A percentile compares a stretch with the other conserved stretches of the same genome.
Evolutionary conservation across 2,329 filamentous ascomycete species (phyloP).

Genomic region (Stemphylium lycopersici): DNA sequence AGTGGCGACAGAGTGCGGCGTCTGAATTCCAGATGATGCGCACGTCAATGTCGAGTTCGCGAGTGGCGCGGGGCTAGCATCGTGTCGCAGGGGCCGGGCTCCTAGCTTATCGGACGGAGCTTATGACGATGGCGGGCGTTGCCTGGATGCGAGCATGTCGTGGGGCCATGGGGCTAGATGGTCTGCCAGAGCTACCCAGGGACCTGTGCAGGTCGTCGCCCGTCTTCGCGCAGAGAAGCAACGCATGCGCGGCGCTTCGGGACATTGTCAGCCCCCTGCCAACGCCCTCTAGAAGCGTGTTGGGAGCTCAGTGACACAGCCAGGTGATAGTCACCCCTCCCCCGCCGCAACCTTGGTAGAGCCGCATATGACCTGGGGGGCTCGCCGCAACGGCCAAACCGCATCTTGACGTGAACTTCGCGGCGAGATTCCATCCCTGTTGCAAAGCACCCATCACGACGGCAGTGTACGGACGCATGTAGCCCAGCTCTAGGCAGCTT

Average conservation of each 20-base stretch:
- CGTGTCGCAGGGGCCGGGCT: too few relatives aligned
- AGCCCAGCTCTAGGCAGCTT: constrained; percentile 19
- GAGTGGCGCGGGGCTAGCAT: constrained; percentile 11
- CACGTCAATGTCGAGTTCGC: constrained; percentile 1
- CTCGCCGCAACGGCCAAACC: background rate
- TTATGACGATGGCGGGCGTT: too few relatives aligned
- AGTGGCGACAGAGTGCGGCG: background rate
- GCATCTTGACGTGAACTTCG: background rate
- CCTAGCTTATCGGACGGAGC: background rate
- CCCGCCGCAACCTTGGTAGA: constrained; percentile 10
- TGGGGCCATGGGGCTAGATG: background rate
- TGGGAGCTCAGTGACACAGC: constrained; percentile 6
- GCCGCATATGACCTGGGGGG: constrained; percentile 15
- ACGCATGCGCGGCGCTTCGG: background rate
- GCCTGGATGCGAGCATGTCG: background rate
- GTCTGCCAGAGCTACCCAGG: too few relatives aligned
- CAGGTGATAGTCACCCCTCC: constrained; percentile 17
- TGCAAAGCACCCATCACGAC: background rate
- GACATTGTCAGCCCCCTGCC: background rate
- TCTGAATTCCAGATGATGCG: constrained; percentile 14
- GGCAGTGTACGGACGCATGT: constrained; percentile 15
- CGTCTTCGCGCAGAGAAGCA: background rate
- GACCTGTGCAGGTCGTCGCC: background rate
- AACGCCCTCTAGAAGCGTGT: constrained; percentile 1
- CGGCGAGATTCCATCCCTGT: background rate